These are phyloP conservation scores for Euptelea pleiosperma DNA, from an alignment of 164 flowering plant genomes.

Conservation along the genomic window DNA sequence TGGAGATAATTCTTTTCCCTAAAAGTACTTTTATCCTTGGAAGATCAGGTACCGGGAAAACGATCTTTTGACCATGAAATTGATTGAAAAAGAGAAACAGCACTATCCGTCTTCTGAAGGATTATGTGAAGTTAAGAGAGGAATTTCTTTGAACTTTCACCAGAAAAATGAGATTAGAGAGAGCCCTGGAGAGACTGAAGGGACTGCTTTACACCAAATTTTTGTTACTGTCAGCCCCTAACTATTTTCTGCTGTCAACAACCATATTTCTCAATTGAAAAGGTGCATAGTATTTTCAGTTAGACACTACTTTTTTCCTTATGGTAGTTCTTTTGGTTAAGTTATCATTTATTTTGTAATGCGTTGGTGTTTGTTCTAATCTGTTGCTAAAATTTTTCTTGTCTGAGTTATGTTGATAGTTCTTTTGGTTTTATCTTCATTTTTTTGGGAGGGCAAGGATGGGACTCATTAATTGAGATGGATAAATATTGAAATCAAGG, in stretches of 20 bases:
- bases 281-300: slow-evolving; percentile 35
- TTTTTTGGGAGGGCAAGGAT: no score
- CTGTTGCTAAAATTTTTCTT: no score
- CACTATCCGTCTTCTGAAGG: slow-evolving; percentile 31
- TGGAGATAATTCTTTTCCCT: slow-evolving; percentile 41
- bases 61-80: slow-evolving; percentile 62
- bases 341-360: no score
- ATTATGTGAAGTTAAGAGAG: slow-evolving; percentile 6
- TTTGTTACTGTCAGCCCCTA: slow-evolving; percentile 79
- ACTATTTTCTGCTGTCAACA: slow-evolving; percentile 57
- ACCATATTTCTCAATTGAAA: no score
- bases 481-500: no score
- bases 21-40: slow-evolving; percentile 54
- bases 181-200: slow-evolving; percentile 7
- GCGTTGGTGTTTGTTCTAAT: no score
- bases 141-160: not conserved
- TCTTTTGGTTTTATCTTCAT: no score
- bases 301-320: not conserved
- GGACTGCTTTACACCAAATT: slow-evolving; percentile 44
- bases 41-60: slow-evolving; percentile 87
- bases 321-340: no score
- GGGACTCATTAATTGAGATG: no score
- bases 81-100: slow-evolving; percentile 42
- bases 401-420: no score
- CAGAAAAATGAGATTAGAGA: slow-evolving; percentile 5